Evolutionary conservation across 306 rosid genomes (phyloP), one percentile per base, ranked within the genome.

Genomic region (Quercus mongolica): DNA sequence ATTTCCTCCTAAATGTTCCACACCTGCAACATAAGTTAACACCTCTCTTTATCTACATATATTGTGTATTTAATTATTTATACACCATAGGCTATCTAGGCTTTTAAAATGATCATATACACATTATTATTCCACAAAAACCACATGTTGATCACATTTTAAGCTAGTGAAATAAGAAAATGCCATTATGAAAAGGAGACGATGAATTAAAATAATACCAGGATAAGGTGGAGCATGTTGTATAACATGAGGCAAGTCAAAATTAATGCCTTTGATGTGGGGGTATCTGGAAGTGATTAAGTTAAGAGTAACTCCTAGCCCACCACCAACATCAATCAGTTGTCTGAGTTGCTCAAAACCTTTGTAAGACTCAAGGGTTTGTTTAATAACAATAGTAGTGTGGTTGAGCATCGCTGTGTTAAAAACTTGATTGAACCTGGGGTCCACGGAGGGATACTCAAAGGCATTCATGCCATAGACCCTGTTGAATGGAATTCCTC

Each of bases 1-100:
- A 57, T 84, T 80, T 38, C 87, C 87, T 33, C 76, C 82, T 3
- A 80, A 63, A 77, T 84, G 79, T 68, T 80, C 77, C 6, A 84
- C 76, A 0, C 77, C 85, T 80, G 56, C 74, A 80, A 78, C 19
- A 62, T 18, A 2, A 11, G 18, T 64, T 64, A 59, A 1, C 69
- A 63, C 5, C 65, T 30, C 46, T 64, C 11, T 64, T 30, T 64
- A 64, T 64, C 46, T 15, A 64, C 21, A 30, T 31, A 61, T 23
- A 28, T 61, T 12, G 2, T 23, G 31, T 49, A 3, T 49, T 49
- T 49, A 21, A 38, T 3, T 38, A 20, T 61, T 23, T 23, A 61
- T 9, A 12, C 14, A 23, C 7, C 67, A 25, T 61, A 25, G 33
- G 11, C 17, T 12, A 8, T 23, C 9, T 58, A 25, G 15, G 9